These are phyloP conservation scores for Triangularia setosa DNA, from an alignment of 2,329 filamentous ascomycete genomes.

Conservation along the genomic window DNA sequence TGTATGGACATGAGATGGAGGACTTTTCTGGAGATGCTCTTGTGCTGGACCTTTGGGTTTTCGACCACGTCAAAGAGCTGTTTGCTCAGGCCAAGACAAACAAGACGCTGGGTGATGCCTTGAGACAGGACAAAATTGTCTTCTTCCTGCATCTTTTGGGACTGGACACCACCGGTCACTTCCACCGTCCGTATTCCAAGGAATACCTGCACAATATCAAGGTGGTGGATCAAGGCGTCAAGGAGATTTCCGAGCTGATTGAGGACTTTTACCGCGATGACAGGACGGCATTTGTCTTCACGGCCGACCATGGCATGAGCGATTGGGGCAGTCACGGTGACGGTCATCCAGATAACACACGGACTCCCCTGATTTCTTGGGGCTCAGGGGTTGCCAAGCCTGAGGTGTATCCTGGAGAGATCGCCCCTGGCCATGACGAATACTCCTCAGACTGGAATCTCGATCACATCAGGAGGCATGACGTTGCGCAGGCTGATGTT, in stretches of 20 bases:
- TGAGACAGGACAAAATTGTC: conserved; percentile 81
- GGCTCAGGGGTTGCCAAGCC: conserved; percentile 85
- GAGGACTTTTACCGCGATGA: conserved; percentile 80
- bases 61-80: conserved; percentile 83
- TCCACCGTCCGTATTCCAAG: conserved; percentile 83
- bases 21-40: conserved; percentile 83
- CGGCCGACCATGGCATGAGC: conserved; percentile 97
- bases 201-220: conserved; percentile 96
- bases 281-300: conserved; percentile 93
- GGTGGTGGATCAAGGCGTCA: conserved; percentile 84
- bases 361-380: conserved; percentile 90
- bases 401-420: conserved; percentile 46
- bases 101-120: conserved; percentile 63
- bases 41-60: conserved; percentile 88
- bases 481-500: conserved; percentile 90
- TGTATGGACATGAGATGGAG: conserved; percentile 79
- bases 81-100: conserved; percentile 79
- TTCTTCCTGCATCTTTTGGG: conserved; percentile 95
- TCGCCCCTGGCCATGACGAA: conserved; percentile 81
- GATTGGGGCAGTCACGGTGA: conserved; percentile 99
- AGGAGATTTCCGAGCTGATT: conserved; percentile 76
- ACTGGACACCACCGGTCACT: conserved; percentile 85
- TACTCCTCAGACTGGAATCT: conserved; percentile 88
- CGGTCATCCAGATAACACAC: conserved; percentile 93
- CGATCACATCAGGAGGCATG: conserved; percentile 75